A percentile compares a stretch with the other conserved stretches of the same genome.
phyloP scores from a whole-genome alignment of 345 rosid genomes.

The Angophora floribunda region DNA sequence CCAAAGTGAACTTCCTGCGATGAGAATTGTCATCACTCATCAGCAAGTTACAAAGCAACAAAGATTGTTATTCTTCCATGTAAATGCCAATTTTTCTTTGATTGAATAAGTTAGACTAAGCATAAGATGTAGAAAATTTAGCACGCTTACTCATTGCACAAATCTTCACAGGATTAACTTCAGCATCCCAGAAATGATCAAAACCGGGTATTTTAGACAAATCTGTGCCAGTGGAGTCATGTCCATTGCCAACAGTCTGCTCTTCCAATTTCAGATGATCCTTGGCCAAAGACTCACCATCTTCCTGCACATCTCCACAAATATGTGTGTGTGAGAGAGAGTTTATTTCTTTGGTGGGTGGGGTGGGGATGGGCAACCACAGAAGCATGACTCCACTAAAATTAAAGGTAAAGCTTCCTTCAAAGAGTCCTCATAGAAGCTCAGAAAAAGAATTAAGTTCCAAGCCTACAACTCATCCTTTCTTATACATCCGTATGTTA shows the following conservation, averaged over 20 bases:
- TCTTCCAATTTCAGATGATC: conserved; percentile 15
- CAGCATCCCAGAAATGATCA: conserved; percentile 50
- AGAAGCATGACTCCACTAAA: not conserved
- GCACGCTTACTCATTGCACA: conserved; percentile 59
- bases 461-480: not conserved
- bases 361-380: not conserved
- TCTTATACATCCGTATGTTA: not conserved
- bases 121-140: not conserved
- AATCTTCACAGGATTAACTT: conserved; percentile 54
- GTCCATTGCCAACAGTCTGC: conserved; percentile 7
- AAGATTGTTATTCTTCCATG: not conserved
- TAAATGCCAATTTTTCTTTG: not conserved
- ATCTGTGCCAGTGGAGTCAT: not conserved
- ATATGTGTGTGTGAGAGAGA: fast-evolving
- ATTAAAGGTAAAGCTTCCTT: not conserved
- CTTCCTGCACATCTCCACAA: conserved; percentile 26
- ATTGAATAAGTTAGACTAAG: not conserved
- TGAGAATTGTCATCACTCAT: not conserved
- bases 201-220: conserved; percentile 31
- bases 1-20: conserved; percentile 83
- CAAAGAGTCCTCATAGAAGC: not conserved
- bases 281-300: conserved; percentile 9
- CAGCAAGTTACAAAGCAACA: not conserved
- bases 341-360: not conserved
- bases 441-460: not conserved